These are phyloP conservation scores for Amanita exitialis DNA, from an alignment of 768 basidiomycete species.

Conservation along the genomic window DNA sequence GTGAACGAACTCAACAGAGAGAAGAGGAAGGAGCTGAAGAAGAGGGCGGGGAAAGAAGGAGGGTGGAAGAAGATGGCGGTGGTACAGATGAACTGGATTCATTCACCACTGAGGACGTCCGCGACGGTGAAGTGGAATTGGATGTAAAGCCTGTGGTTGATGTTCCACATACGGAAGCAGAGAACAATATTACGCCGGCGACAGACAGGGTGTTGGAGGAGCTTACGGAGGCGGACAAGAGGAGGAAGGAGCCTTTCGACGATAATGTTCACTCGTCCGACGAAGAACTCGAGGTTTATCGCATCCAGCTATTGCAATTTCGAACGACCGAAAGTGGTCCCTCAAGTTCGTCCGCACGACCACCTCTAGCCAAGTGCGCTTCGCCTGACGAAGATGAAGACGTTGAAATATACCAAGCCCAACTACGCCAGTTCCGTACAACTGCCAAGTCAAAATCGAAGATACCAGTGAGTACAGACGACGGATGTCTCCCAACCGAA, in stretches of 20 bases:
- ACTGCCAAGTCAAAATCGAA: background rate
- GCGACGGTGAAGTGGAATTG: conserved; percentile 18
- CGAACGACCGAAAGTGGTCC: too few relatives aligned
- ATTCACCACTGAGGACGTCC: conserved; percentile 25
- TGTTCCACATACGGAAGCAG: background rate
- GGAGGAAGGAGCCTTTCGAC: conserved; percentile 37
- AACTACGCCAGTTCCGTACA: background rate
- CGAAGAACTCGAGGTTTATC: conserved; percentile 26
- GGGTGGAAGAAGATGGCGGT: conserved; percentile 44
- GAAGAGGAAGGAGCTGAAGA: conserved; percentile 27
- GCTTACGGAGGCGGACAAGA: conserved; percentile 56
- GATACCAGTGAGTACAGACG: background rate
- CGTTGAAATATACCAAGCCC: background rate
- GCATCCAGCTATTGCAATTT: background rate
- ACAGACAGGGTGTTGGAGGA: conserved; percentile 56
- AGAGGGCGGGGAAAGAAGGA: conserved; percentile 36
- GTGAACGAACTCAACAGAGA: conserved; percentile 37
- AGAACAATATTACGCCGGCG: conserved; percentile 21
- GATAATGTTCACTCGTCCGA: conserved; percentile 34
- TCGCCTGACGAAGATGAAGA: background rate
- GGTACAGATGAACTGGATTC: conserved; percentile 41
- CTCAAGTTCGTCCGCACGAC: background rate
- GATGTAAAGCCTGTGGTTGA: background rate
- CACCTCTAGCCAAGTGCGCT: background rate
- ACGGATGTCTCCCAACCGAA: background rate